Percentiles rank a stretch among this genome's conserved stretches.
Conservation (phyloP, 768 basidiomycete species). For the Suillus plorans region DNA sequence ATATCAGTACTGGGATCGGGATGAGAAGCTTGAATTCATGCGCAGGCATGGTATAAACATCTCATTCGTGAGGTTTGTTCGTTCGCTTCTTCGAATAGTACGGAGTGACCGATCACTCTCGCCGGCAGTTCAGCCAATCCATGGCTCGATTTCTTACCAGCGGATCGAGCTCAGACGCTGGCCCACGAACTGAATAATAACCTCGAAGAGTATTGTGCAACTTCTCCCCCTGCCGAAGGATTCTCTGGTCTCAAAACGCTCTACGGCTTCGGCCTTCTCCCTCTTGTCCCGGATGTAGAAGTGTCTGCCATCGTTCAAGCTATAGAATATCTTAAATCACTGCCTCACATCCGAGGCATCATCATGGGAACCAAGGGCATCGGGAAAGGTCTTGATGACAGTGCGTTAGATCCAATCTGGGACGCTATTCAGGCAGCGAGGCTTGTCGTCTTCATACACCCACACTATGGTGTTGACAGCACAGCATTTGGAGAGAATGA, state of each 20-base stretch:
- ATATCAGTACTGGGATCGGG: constrained; percentile 69
- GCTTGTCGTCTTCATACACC: constrained; percentile 81
- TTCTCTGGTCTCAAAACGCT: constrained; percentile 54
- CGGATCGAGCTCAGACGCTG: constrained; percentile 61
- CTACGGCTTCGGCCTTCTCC: constrained; percentile 84
- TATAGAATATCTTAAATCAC: constrained; percentile 61
- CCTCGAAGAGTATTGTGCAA: constrained; percentile 76
- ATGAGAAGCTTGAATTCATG: constrained; percentile 85
- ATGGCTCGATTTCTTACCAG: constrained; percentile 85
- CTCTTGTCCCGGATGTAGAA: constrained; percentile 69
- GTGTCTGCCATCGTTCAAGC: constrained; percentile 57
- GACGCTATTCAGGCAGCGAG: constrained; percentile 66
- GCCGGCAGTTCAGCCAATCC: constrained; percentile 76
- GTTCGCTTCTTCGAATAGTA: constrained; percentile 3
- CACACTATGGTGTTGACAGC: constrained; percentile 81
- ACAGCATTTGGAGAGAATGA: constrained; percentile 72
- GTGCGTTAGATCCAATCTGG: constrained; percentile 78
- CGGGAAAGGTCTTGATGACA: constrained; percentile 81
- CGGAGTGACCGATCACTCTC: constrained; percentile 14
- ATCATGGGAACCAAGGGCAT: constrained; percentile 82
- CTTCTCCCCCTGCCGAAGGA: constrained; percentile 43
- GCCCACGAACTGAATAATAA: constrained; percentile 75
- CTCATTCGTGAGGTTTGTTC: constrained; percentile 67
- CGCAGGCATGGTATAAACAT: constrained; percentile 77
- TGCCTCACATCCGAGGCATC: constrained; percentile 70